Conservation (phyloP, 495 filamentous ascomycete genomes). For the Arthonia radiata region DNA sequence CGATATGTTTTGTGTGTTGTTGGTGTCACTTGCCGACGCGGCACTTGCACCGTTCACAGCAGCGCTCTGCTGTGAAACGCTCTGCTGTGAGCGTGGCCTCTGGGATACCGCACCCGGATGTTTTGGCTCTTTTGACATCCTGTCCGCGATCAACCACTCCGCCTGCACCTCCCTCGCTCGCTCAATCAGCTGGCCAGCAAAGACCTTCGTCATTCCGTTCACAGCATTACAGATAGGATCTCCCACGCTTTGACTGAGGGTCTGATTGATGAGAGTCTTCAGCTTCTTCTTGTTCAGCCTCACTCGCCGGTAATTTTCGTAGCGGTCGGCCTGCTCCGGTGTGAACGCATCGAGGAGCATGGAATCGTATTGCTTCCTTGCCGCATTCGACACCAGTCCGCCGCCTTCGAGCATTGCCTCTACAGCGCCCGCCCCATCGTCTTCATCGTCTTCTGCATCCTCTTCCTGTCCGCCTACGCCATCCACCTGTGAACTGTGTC, state of each 20-base stretch:
- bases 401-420: too few species aligned
- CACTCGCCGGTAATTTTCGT: conserved; percentile 43
- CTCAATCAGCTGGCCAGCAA: conserved; percentile 63
- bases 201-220: conserved; percentile 61
- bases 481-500: conserved; percentile 26
- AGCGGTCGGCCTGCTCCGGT: conserved; percentile 40
- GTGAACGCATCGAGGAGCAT: conserved; percentile 48
- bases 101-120: conserved; percentile 1
- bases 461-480: conserved; percentile 1
- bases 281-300: conserved; percentile 24
- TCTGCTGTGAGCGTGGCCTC: conserved; percentile 1
- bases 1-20: too few species aligned
- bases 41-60: too few species aligned
- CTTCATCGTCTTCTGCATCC: too few species aligned
- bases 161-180: conserved; percentile 51
- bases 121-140: conserved; percentile 1
- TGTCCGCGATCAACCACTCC: conserved; percentile 38
- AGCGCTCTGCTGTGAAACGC: too few species aligned
- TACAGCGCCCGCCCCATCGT: too few species aligned
- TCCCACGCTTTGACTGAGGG: conserved; percentile 68
- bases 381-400: too few species aligned
- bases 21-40: too few species aligned
- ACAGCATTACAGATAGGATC: conserved; percentile 54
- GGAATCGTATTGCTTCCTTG: conserved; percentile 16
- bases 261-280: conserved; percentile 35